These are phyloP conservation scores for Russula virescens DNA, from an alignment of 768 basidiomycete species.

Conservation along the genomic window DNA sequence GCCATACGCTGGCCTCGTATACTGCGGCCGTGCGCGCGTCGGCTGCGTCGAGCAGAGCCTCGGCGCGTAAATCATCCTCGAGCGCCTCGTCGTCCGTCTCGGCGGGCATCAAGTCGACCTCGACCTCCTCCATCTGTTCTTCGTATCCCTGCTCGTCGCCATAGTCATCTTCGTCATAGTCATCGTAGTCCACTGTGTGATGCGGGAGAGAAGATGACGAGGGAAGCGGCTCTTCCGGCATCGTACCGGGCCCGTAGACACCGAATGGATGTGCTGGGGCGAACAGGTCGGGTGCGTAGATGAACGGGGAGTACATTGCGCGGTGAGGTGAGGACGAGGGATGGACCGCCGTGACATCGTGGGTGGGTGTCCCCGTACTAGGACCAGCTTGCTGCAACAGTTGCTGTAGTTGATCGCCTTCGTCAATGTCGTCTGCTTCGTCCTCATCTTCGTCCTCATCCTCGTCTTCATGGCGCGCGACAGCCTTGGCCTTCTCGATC, in stretches of 20 bases:
- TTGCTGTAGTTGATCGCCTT: background rate
- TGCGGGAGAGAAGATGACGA: background rate
- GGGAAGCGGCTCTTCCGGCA: background rate
- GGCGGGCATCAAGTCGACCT: slow-evolving; percentile 27
- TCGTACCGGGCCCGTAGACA: slow-evolving; percentile 26
- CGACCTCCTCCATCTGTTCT: background rate
- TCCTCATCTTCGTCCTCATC: slow-evolving; percentile 13
- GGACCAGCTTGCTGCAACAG: background rate
- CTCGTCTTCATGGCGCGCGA: slow-evolving; percentile 11
- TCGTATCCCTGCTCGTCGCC: background rate
- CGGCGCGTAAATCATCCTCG: slow-evolving; percentile 38
- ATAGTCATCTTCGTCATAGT: background rate
- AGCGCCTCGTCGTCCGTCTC: slow-evolving; percentile 37
- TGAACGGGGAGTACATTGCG: slow-evolving; percentile 34
- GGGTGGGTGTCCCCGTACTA: background rate
- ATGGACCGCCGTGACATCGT: slow-evolving; percentile 1
- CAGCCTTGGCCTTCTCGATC: slow-evolving; percentile 11
- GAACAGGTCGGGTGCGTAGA: slow-evolving; percentile 30
- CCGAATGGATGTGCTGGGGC: slow-evolving; percentile 22
- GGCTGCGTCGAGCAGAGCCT: slow-evolving; percentile 36
- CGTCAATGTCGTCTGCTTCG: background rate
- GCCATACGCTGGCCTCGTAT: slow-evolving; percentile 43
- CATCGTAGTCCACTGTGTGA: background rate
- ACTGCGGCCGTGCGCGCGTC: slow-evolving; percentile 32
- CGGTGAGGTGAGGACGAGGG: slow-evolving; percentile 27